Evolutionary conservation across 2,329 filamentous ascomycete genomes (phyloP).

Genomic region (Chaetoscypha palmicola): DNA sequence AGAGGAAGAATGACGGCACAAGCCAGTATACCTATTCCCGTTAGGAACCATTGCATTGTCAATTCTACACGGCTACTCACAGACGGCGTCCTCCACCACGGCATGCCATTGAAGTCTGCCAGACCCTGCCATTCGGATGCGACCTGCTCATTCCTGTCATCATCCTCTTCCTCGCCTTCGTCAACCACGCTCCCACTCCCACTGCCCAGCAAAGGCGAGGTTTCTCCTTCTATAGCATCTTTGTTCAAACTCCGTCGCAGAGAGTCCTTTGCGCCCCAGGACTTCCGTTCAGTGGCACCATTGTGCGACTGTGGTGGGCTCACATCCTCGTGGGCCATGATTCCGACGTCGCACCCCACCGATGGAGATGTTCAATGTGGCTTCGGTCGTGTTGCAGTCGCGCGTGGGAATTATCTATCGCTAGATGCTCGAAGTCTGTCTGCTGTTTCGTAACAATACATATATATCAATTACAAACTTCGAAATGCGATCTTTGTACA

Average conservation of each 20-base stretch:
- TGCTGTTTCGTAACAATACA: too few species aligned
- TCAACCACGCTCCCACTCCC: slow-evolving; percentile 3
- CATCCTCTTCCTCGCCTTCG: not conserved
- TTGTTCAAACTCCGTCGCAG: slow-evolving; percentile 18
- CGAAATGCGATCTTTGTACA: not conserved
- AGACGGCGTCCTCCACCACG: slow-evolving; percentile 58
- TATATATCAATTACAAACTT: too few species aligned
- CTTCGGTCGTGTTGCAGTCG: slow-evolving; percentile 6
- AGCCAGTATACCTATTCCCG: slow-evolving; percentile 70
- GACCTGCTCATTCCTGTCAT: not conserved
- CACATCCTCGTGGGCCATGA: not conserved
- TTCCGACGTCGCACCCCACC: not conserved
- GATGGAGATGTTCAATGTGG: not conserved
- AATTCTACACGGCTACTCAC: slow-evolving; percentile 38
- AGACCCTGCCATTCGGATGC: slow-evolving; percentile 40
- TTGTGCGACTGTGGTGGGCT: not conserved
- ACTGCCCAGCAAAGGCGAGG: slow-evolving; percentile 22
- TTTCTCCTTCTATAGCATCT: slow-evolving; percentile 10
- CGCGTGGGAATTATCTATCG: too few species aligned
- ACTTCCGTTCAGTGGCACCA: slow-evolving; percentile 2
- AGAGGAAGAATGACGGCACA: slow-evolving; percentile 70
- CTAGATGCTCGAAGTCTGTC: too few species aligned
- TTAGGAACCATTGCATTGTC: slow-evolving; percentile 22
- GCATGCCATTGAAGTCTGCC: slow-evolving; percentile 52
- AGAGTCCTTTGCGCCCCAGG: slow-evolving; percentile 24